Conservation (phyloP, 1,139 yeast genomes). For the Diutina catenulata region DNA sequence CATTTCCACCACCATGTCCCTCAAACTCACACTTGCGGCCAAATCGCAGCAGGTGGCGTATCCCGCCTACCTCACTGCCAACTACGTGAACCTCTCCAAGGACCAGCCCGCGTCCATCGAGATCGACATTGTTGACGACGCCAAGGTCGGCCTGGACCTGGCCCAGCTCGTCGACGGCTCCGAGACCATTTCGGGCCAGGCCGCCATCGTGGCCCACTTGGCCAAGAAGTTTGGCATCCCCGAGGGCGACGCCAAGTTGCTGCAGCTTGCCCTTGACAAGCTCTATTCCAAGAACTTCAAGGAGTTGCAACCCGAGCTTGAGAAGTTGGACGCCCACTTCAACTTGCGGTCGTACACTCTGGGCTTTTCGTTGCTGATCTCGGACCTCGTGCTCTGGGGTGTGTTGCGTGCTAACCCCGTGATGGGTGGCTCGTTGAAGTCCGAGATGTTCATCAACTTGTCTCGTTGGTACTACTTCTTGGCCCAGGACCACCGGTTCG, state of each 20-base stretch:
- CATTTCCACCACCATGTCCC: slow-evolving; percentile 3
- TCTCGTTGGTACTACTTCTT: slow-evolving; percentile 88
- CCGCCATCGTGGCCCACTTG: neutral
- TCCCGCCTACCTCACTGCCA: slow-evolving; percentile 3
- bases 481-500: slow-evolving; percentile 56
- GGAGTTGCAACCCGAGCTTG: slow-evolving; percentile 66
- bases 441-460: slow-evolving; percentile 70
- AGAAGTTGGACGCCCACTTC: slow-evolving; percentile 69
- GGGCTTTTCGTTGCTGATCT: slow-evolving; percentile 55
- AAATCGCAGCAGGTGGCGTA: slow-evolving; percentile 5
- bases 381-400: slow-evolving; percentile 92
- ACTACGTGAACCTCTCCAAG: slow-evolving; percentile 4
- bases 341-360: slow-evolving; percentile 73
- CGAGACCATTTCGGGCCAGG: neutral
- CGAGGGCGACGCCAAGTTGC: slow-evolving; percentile 45
- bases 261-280: slow-evolving; percentile 54
- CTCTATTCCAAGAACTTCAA: slow-evolving; percentile 80
- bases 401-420: slow-evolving; percentile 85
- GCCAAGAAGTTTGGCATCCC: slow-evolving; percentile 24
- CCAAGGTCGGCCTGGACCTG: neutral
- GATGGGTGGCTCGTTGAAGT: slow-evolving; percentile 82
- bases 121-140: slow-evolving; percentile 3
- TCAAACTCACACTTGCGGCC: slow-evolving; percentile 2
- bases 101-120: neutral
- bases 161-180: neutral